phyloP scores from a whole-genome alignment of 495 filamentous ascomycete genomes.

The Elaphomyces granulatus region DNA sequence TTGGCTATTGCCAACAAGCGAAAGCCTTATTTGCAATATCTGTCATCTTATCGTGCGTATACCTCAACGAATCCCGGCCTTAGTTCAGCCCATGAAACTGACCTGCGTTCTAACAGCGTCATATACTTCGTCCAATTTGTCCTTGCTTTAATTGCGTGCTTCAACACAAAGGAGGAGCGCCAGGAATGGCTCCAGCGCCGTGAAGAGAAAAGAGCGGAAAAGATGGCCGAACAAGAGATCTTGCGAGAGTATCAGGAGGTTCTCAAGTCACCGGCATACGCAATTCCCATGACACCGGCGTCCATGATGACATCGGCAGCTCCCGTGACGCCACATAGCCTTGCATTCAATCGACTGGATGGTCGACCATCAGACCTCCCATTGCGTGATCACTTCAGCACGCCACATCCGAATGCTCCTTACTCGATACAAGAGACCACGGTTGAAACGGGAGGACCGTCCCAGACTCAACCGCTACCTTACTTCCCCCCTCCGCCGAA shows the following conservation, averaged over 20 bases:
- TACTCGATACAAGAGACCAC: slow-evolving; percentile 9
- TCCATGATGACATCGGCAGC: slow-evolving; percentile 13
- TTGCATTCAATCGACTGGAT: slow-evolving; percentile 28
- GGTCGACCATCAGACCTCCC: slow-evolving; percentile 25
- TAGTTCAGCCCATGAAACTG: too few species aligned
- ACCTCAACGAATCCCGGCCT: not conserved
- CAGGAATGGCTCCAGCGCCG: slow-evolving; percentile 19
- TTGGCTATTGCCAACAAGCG: slow-evolving; percentile 61
- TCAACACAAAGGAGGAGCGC: slow-evolving; percentile 37
- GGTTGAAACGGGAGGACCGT: slow-evolving; percentile 8
- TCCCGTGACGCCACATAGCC: slow-evolving; percentile 28
- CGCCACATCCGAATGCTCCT: slow-evolving; percentile 9
- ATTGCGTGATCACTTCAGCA: slow-evolving; percentile 21
- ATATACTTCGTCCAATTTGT: slow-evolving; percentile 42
- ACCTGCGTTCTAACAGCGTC: too few species aligned
- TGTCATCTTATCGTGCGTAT: slow-evolving; percentile 54
- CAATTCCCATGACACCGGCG: slow-evolving; percentile 23
- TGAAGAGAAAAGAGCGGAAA: slow-evolving; percentile 28
- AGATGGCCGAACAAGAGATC: slow-evolving; percentile 21
- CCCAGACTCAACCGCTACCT: slow-evolving; percentile 16
- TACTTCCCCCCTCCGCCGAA: slow-evolving; percentile 35
- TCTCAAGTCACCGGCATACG: slow-evolving; percentile 28
- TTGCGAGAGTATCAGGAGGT: slow-evolving; percentile 18
- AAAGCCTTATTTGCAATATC: slow-evolving; percentile 61
- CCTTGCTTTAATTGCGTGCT: slow-evolving; percentile 45